Conservation (phyloP, 78 protist genomes). For the Monocercomonoides exilis region DNA sequence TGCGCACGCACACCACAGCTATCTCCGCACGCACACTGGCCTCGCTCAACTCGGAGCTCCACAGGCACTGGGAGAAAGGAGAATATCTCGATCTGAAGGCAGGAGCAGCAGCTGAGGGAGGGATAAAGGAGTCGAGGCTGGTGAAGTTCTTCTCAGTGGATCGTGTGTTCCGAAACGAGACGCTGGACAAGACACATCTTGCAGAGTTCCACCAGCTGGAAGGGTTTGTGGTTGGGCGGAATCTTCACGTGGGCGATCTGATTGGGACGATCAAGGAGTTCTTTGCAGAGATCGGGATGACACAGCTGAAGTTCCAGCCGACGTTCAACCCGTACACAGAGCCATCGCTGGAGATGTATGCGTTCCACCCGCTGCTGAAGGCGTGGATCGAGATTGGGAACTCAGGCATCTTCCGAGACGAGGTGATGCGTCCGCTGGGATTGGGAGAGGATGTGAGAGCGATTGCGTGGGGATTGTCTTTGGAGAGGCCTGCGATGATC, state of each 20-base stretch:
- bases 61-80: background rate
- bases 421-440: slow-evolving; percentile 98
- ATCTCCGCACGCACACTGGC: slow-evolving; percentile 59
- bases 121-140: too few species aligned
- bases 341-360: slow-evolving; percentile 97
- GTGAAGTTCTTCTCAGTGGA: slow-evolving; percentile 91
- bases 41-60: background rate
- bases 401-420: slow-evolving; percentile 93
- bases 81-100: slow-evolving; percentile 54
- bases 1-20: slow-evolving; percentile 99
- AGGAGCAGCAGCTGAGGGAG: slow-evolving; percentile 17
- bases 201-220: slow-evolving; percentile 56
- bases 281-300: slow-evolving; percentile 60
- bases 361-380: slow-evolving; percentile 27
- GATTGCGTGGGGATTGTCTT: slow-evolving; percentile 91
- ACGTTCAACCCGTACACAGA: slow-evolving; percentile 99
- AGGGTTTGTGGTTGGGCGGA: slow-evolving; percentile 82
- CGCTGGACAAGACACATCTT: slow-evolving; percentile 90
- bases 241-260: slow-evolving; percentile 78
- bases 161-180: slow-evolving; percentile 97
- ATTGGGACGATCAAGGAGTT: slow-evolving; percentile 80
- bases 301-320: slow-evolving; percentile 43
- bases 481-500: slow-evolving; percentile 53
- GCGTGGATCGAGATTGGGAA: slow-evolving; percentile 80
- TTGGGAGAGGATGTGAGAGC: slow-evolving; percentile 82